These are phyloP conservation scores for Saccharomycopsis schoenii DNA, from an alignment of 805 yeast genomes.

Conservation along the genomic window DNA sequence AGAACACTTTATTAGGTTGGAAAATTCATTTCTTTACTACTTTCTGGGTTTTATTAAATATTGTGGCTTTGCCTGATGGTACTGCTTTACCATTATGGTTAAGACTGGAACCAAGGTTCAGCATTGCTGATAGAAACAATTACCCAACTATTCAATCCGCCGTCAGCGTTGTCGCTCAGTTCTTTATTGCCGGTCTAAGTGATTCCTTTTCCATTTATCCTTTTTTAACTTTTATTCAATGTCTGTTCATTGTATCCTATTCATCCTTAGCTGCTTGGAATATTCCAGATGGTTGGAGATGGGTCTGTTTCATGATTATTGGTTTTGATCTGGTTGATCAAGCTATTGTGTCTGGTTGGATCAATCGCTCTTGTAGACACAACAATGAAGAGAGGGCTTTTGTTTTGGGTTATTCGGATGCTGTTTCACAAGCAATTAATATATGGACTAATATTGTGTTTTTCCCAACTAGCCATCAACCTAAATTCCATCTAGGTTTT, in stretches of 20 bases:
- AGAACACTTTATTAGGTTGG: not conserved
- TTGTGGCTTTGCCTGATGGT: not conserved
- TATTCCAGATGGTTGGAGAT: conserved; percentile 38
- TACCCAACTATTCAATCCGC: conserved; percentile 34
- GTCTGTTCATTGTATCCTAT: conserved; percentile 29
- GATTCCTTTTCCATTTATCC: conserved; percentile 36
- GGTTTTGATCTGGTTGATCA: conserved; percentile 44
- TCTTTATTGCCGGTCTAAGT: conserved; percentile 24
- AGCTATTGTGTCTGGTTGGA: conserved; percentile 49
- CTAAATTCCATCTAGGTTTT: not conserved
- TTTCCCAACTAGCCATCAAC: not conserved
- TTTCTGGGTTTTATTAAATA: not conserved
- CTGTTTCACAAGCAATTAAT: conserved; percentile 32
- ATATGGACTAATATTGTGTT: conserved; percentile 25
- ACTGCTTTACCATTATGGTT: not conserved
- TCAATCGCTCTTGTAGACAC: conserved; percentile 34
- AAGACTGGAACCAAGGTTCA: not conserved
- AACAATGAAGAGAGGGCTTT: conserved; percentile 28
- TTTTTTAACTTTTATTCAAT: conserved; percentile 29
- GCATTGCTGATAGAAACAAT: conserved; percentile 27
- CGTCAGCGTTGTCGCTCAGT: conserved; percentile 29
- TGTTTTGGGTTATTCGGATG: conserved; percentile 33
- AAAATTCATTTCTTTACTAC: not conserved
- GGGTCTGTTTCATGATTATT: conserved; percentile 39
- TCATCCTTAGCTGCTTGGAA: conserved; percentile 38